Evolutionary conservation across 129 eudicot species (phyloP).

Genomic region (Lactuca sativa): DNA sequence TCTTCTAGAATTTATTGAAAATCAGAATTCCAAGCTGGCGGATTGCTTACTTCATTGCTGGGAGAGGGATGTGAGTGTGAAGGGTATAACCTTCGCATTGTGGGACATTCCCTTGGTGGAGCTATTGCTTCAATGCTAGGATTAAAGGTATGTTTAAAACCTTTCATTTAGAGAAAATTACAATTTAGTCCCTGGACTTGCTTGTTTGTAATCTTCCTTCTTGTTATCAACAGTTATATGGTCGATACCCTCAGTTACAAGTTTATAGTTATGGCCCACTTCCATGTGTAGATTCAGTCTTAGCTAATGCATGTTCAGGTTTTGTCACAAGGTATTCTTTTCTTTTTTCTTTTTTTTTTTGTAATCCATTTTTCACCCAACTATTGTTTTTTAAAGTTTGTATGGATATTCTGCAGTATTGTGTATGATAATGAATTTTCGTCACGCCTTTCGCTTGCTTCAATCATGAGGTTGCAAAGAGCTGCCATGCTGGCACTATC

Average conservation of each 20-base stretch:
- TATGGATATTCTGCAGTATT: constrained; percentile 38
- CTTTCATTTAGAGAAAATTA: not conserved
- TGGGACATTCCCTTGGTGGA: constrained; percentile 88
- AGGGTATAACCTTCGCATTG: constrained; percentile 56
- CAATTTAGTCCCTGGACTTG: not conserved
- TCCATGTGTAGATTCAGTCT: constrained; percentile 60
- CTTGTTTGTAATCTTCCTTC: not conserved
- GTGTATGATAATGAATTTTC: constrained; percentile 69
- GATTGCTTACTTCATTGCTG: constrained; percentile 62
- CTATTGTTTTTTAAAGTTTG: not conserved
- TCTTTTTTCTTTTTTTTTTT: not conserved
- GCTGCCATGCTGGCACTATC: constrained; percentile 65
- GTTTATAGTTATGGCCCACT: constrained; percentile 74
- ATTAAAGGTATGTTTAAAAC: constrained; percentile 38
- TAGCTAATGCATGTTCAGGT: constrained; percentile 70
- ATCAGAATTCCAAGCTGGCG: constrained; percentile 41
- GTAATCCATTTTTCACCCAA: not conserved
- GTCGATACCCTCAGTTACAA: constrained; percentile 54
- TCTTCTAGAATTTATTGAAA: not conserved
- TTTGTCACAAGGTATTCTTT: constrained; percentile 60
- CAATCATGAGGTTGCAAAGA: constrained; percentile 64
- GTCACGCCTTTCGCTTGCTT: constrained; percentile 67
- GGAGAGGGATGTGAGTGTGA: constrained; percentile 76
- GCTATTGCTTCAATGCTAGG: constrained; percentile 71
- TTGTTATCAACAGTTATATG: constrained; percentile 40